Evolutionary conservation across 768 basidiomycete genomes (phyloP), one percentile per base, ranked within the genome.

Genomic region (Boletus speciosus): DNA sequence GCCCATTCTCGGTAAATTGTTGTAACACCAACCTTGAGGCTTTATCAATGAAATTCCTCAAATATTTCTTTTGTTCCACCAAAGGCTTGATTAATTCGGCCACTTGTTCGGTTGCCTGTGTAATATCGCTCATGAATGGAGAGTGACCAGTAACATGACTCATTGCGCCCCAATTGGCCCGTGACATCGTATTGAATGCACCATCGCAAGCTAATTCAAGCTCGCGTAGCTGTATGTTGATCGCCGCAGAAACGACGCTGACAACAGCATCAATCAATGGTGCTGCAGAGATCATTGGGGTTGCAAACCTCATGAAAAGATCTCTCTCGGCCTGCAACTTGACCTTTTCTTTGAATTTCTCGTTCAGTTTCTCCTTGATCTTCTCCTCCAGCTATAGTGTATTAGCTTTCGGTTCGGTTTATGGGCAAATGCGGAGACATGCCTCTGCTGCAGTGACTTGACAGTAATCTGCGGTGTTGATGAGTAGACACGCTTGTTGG

Each of bases 401-500:
- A 25, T 63, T 11, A 56, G 46, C 31, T 19, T 40, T 51, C 31
- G 19, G 34, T 51, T 38, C 2, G 9, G 14, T 21, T 23, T 1
- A 19, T 39, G 35, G 9, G 37, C 8, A 12, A 19, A 45, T 35
- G 19, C 19, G 2, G 32, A 49, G 11, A 55, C 75, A 10, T 61
- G 88, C 94, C 81, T 97, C 93, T 19, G 84, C 65, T 1, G 95
- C 91, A 3, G 96, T 99, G 1, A 82, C 84, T 58, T 94, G 90
- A 65, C 97, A 99, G 67, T 98, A 99, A 66, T 98, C 95, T 1
- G 95, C 96, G 0, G 97, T 99, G 64, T 99, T 98, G 65, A 99
- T 85, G 25, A 96, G 73, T n/a, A 93, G 74, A 66, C 92, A 94
- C 0, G 90, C 84, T 57, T 89, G 90, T 62, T 83, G 85, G 32